These are phyloP conservation scores for Penicillium dipodomyicola DNA, from an alignment of 495 filamentous ascomycete genomes.

Conservation along the genomic window DNA sequence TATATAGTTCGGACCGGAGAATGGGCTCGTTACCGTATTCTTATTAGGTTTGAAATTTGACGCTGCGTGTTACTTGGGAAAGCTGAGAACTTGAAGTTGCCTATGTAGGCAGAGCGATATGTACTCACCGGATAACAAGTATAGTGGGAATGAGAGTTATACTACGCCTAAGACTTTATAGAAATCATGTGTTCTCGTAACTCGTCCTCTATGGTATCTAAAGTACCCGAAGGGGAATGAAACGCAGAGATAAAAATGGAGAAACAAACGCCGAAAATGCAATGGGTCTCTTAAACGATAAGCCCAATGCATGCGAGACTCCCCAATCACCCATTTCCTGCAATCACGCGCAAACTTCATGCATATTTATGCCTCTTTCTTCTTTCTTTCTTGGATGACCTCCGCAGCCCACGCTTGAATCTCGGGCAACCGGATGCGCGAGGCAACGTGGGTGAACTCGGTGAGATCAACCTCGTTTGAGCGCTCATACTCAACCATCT, in stretches of 20 bases:
- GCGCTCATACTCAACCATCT: constrained; percentile 97
- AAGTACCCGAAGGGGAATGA: constrained; percentile 7
- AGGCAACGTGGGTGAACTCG: constrained; percentile 78
- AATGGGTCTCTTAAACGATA: not conserved
- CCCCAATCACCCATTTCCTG: not conserved
- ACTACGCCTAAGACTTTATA: constrained; percentile 22
- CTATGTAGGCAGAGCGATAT: too few species aligned
- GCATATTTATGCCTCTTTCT: constrained; percentile 38
- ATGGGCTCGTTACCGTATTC: too few species aligned
- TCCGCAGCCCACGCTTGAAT: constrained; percentile 75
- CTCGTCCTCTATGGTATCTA: constrained; percentile 25
- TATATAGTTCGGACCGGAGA: too few species aligned
- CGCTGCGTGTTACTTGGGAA: too few species aligned
- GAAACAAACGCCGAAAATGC: constrained; percentile 21
- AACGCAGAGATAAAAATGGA: constrained; percentile 14
- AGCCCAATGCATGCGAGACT: not conserved
- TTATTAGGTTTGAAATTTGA: too few species aligned
- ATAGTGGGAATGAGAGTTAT: too few species aligned
- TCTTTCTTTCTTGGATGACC: constrained; percentile 69
- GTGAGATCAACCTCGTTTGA: constrained; percentile 66
- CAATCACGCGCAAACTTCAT: not conserved
- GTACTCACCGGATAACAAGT: too few species aligned
- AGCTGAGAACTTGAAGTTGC: too few species aligned
- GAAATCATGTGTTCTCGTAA: constrained; percentile 21
- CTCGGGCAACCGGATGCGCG: constrained; percentile 70